These are phyloP conservation scores for Closterium sp. DNA, from an alignment of 139 green algal species.

Conservation along the genomic window DNA sequence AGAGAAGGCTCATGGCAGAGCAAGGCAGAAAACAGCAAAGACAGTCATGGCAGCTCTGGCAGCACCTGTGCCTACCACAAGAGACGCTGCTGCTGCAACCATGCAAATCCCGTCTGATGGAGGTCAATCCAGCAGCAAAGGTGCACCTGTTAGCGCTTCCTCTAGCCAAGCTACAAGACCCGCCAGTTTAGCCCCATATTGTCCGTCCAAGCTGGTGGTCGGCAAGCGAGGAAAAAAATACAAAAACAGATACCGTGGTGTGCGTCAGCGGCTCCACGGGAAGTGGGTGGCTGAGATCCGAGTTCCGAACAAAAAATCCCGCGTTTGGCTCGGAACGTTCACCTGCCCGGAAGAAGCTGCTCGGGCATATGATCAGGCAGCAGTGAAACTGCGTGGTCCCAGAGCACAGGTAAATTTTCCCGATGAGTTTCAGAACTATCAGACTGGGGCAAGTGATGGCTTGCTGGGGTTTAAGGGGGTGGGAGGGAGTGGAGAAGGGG, in stretches of 20 bases:
- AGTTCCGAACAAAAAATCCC: constrained; percentile 29
- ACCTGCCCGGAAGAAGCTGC: constrained; percentile 48
- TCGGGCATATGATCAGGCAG: constrained; percentile 44
- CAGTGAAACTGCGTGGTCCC: constrained; percentile 50
- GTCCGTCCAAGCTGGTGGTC: background rate
- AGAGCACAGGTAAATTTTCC: constrained; percentile 42
- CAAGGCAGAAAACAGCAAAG: background rate
- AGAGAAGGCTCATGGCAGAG: background rate
- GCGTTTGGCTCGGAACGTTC: constrained; percentile 42
- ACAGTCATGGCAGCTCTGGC: too few species aligned
- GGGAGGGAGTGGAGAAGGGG: background rate
- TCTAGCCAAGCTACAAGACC: background rate
- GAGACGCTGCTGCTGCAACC: background rate
- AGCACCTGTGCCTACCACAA: background rate
- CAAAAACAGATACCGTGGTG: constrained; percentile 30
- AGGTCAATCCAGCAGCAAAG: background rate
- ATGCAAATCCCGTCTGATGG: background rate
- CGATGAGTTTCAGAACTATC: background rate
- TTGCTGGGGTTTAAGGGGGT: background rate
- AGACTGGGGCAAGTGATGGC: background rate
- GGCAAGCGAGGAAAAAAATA: background rate
- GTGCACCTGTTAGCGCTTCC: background rate
- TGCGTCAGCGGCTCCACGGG: constrained; percentile 20
- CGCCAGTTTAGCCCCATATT: background rate
- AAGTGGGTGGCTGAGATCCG: constrained; percentile 44